Conservation (phyloP, 371 early-diverging fungal genomes). For the Amoeboaphelidium occidentale region DNA sequence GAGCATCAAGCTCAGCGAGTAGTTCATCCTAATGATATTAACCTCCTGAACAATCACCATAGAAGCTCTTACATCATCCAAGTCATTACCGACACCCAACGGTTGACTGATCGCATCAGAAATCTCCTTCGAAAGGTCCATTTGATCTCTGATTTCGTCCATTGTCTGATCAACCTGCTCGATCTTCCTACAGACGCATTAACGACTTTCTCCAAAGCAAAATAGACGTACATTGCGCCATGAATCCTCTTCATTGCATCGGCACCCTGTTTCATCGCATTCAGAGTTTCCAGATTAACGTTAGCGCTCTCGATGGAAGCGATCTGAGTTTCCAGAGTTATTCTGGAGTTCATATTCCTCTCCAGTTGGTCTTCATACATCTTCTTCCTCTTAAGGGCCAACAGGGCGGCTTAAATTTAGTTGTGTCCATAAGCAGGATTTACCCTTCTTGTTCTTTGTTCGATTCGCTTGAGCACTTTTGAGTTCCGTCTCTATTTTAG, state of each 20-base stretch:
- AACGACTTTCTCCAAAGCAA: not conserved
- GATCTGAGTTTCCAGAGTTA: slow-evolving; percentile 83
- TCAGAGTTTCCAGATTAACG: slow-evolving; percentile 81
- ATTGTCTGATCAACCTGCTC: slow-evolving; percentile 83
- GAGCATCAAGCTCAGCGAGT: slow-evolving; percentile 60
- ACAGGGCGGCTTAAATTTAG: slow-evolving; percentile 39
- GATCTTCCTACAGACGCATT: slow-evolving; percentile 35
- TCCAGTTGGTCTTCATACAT: slow-evolving; percentile 58
- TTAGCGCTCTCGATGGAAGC: slow-evolving; percentile 91
- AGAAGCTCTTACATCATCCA: no score
- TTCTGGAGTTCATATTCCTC: slow-evolving; percentile 58
- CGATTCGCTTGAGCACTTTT: slow-evolving; percentile 69
- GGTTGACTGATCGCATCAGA: slow-evolving; percentile 80
- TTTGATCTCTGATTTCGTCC: slow-evolving; percentile 92
- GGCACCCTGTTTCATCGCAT: slow-evolving; percentile 80
- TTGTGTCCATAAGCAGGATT: slow-evolving; percentile 3
- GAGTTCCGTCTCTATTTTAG: slow-evolving; percentile 64
- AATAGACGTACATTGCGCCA: slow-evolving; percentile 40
- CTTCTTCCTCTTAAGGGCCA: slow-evolving; percentile 85
- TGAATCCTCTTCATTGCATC: slow-evolving; percentile 85
- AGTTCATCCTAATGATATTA: no score
- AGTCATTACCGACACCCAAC: slow-evolving; percentile 31
- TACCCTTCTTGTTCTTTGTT: slow-evolving; percentile 75
- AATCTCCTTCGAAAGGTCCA: slow-evolving; percentile 85
- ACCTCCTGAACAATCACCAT: no score